A percentile compares a stretch with the other conserved stretches of the same genome.
Evolutionary conservation across 2,329 filamentous ascomycete genomes (phyloP).

Genomic region (Ilyonectria mors-panacis): DNA sequence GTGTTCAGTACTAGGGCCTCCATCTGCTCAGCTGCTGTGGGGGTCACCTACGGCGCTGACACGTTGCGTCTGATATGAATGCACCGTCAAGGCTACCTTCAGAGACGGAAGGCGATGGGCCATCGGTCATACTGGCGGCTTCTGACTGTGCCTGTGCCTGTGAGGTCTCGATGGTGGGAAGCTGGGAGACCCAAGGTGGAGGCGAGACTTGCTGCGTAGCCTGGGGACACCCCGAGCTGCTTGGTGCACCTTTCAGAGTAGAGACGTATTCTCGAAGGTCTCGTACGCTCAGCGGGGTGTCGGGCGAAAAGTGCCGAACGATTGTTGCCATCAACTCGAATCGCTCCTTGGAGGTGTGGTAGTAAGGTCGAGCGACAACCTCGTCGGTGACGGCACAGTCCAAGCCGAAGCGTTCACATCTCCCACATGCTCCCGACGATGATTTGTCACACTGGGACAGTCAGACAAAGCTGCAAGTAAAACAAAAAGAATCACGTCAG

Average conservation of each 20-base stretch:
- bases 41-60: background rate
- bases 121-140: background rate
- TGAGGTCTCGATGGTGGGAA: background rate
- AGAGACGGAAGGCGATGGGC: background rate
- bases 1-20: background rate
- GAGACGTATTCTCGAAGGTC: slow-evolving; percentile 3
- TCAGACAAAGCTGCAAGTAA: background rate
- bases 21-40: too few species aligned
- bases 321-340: slow-evolving; percentile 9
- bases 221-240: background rate
- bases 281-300: background rate
- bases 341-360: slow-evolving; percentile 6
- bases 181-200: background rate
- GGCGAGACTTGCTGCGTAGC: background rate
- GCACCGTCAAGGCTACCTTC: background rate
- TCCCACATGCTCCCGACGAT: background rate
- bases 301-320: background rate
- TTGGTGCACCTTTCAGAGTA: background rate
- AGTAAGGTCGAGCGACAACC: slow-evolving; percentile 1
- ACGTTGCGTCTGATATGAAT: background rate
- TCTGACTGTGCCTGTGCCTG: too few species aligned
- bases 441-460: background rate
- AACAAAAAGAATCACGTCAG: too few species aligned
- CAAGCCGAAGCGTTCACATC: background rate
- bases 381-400: background rate